Base-by-base conservation (phyloP, 2,329 filamentous ascomycete genomes). In the Colletotrichum neosansevieriae region DNA sequence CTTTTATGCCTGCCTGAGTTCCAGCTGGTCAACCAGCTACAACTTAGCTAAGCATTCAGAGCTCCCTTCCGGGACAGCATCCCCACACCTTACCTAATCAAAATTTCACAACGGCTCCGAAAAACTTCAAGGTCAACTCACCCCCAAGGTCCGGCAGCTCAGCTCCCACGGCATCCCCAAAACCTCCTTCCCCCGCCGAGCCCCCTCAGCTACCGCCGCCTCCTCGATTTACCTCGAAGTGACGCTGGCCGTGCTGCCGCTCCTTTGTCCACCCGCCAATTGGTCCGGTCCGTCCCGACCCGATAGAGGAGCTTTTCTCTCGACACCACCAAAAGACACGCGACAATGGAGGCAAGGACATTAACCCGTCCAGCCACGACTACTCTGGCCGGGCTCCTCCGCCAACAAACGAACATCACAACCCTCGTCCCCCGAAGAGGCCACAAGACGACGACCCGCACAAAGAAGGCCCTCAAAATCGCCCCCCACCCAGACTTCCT, bases 401-500 rank as follows among this genome's bases (percentile, higher is more conserved):
- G 49, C 54, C 47, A 32, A 45, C 75, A 60, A 29, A 29, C 29
- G 75, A 58, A 53, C 21, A 32, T n/a, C 49, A 4, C 11, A 15
- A 38, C 47, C 24, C 40, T 58, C 69, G 64, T 76, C 57, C 73
- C 73, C 63, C 80, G 81, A 69, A 78, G 85, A 38, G 66, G 67
- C 56, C 81, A 86, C 77, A 83, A 89, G 75, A 85, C 85, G 34
- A 78, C 83, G 3, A 77, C 81, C 59, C 85, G 87, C 63, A 88
- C 85, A 49, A 88, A 87, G 79, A 84, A 85, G 64, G 79, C 83
- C 53, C 84, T 89, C 74, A 89, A 88, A 75, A 83, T 91, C 73
- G 79, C 85, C 12, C 88, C 89, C 56, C 87, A 91, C 80, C 79
- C 85, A 42, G 88, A 87, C 72, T 91, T 91, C 78, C 79, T 88